Evolutionary conservation across 192 early-diverging fungal species (phyloP).

Genomic region (Fimicolochytrium jonesii): DNA sequence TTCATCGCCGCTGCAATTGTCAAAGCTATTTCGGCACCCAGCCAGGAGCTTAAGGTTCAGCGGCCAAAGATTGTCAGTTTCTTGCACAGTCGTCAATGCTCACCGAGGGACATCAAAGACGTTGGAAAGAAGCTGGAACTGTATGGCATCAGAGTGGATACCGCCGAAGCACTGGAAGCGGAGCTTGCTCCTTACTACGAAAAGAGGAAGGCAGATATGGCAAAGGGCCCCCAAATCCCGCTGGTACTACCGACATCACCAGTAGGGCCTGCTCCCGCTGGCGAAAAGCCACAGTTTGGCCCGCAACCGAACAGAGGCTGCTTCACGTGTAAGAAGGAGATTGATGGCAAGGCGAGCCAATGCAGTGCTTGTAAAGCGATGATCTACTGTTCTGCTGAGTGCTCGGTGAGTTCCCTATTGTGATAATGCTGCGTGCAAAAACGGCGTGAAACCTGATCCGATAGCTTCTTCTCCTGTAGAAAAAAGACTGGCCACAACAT

Average conservation of each 20-base stretch:
- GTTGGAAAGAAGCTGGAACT: slow-evolving; percentile 15
- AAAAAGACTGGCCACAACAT: slow-evolving; percentile 52
- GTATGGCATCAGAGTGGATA: slow-evolving; percentile 24
- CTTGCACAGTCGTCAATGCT: slow-evolving; percentile 31
- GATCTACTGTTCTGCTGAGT: slow-evolving; percentile 47
- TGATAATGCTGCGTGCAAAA: background rate
- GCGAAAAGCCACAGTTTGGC: slow-evolving; percentile 16
- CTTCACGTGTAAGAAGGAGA: slow-evolving; percentile 48
- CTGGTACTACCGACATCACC: background rate
- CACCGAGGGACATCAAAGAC: slow-evolving; percentile 7
- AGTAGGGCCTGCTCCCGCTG: background rate
- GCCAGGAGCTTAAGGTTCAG: background rate
- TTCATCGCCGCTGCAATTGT: slow-evolving; percentile 26
- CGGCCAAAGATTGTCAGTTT: slow-evolving; percentile 28
- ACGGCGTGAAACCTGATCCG: no score
- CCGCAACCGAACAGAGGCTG: slow-evolving; percentile 38
- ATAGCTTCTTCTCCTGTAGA: slow-evolving; percentile 22
- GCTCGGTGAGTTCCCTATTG: slow-evolving; percentile 38
- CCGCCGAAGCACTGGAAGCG: slow-evolving; percentile 25
- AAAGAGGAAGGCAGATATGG: slow-evolving; percentile 22
- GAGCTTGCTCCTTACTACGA: slow-evolving; percentile 25
- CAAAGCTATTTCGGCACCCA: slow-evolving; percentile 33
- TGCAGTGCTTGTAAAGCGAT: slow-evolving; percentile 54
- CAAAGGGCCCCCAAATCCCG: background rate
- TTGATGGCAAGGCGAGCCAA: slow-evolving; percentile 47